Conservation (phyloP, 2,329 filamentous ascomycete genomes). For the Clathrospora elynae region DNA sequence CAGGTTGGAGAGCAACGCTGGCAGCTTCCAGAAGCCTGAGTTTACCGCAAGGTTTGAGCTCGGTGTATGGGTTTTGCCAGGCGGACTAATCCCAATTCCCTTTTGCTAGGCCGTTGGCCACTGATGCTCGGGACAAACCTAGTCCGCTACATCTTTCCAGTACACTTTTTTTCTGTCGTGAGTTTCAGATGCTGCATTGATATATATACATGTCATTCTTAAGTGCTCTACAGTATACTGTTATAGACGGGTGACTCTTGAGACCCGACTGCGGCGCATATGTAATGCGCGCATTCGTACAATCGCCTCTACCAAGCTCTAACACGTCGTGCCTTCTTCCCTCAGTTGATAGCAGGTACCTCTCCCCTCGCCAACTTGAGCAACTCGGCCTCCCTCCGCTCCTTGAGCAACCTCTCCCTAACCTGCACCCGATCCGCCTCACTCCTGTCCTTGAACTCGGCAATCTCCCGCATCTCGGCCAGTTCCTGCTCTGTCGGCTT, state of each 20-base stretch:
- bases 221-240: too few species aligned
- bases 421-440: slow-evolving; percentile 62
- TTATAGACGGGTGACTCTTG: too few species aligned
- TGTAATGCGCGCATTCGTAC: slow-evolving; percentile 1
- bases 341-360: slow-evolving; percentile 8
- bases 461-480: slow-evolving; percentile 62
- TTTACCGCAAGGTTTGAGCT: slow-evolving; percentile 47
- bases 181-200: background rate
- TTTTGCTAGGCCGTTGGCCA: slow-evolving; percentile 87
- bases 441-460: slow-evolving; percentile 59
- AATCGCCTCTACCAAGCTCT: background rate
- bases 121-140: slow-evolving; percentile 87
- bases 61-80: slow-evolving; percentile 43
- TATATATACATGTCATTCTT: background rate
- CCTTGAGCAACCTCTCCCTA: slow-evolving; percentile 59
- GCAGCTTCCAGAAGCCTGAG: slow-evolving; percentile 60
- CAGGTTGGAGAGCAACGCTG: slow-evolving; percentile 85
- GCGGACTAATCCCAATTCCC: slow-evolving; percentile 59
- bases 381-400: slow-evolving; percentile 66
- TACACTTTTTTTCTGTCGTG: background rate
- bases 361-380: slow-evolving; percentile 59
- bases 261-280: too few species aligned
- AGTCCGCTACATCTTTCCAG: slow-evolving; percentile 72
- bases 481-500: slow-evolving; percentile 64
- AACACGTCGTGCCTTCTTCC: background rate